Conservation (phyloP, 345 rosid genomes). For the Bretschneidera sinensis region DNA sequence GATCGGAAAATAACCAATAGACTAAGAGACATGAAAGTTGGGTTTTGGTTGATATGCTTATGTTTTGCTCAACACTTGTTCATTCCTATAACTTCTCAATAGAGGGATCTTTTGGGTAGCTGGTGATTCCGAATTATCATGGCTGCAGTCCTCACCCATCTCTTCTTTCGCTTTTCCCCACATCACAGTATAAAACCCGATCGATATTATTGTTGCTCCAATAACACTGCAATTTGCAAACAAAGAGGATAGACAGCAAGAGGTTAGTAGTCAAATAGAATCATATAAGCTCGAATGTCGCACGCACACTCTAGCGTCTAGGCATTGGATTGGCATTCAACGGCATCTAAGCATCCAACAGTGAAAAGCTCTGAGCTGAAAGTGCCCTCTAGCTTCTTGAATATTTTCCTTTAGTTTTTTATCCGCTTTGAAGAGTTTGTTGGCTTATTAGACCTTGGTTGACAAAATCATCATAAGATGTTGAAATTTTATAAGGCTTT, state of each 20-base stretch:
- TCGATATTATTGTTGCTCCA: conserved; percentile 66
- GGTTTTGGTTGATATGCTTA: not conserved
- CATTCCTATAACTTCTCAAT: conserved; percentile 45
- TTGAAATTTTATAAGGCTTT: not conserved
- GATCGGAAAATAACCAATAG: too few relatives aligned
- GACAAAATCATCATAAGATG: not conserved
- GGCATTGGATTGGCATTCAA: too few relatives aligned
- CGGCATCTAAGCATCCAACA: too few relatives aligned
- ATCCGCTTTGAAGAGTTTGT: too few relatives aligned
- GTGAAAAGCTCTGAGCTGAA: not conserved
- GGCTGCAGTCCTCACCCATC: conserved; percentile 34
- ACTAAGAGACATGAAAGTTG: too few relatives aligned
- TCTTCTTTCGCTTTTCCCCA: conserved; percentile 89
- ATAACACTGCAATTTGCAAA: conserved; percentile 39
- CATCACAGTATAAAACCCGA: conserved; percentile 79
- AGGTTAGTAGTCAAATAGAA: not conserved
- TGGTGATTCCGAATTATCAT: conserved; percentile 15
- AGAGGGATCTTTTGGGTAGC: conserved; percentile 48
- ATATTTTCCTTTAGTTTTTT: too few relatives aligned
- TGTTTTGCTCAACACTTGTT: conserved; percentile 23
- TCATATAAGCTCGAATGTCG: too few relatives aligned
- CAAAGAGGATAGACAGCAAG: too few relatives aligned
- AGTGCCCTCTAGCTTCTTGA: too few relatives aligned
- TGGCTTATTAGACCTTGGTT: not conserved
- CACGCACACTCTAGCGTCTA: too few relatives aligned